Base-by-base conservation (phyloP, 306 rosid species). In the Pyrus betulifolia region DNA sequence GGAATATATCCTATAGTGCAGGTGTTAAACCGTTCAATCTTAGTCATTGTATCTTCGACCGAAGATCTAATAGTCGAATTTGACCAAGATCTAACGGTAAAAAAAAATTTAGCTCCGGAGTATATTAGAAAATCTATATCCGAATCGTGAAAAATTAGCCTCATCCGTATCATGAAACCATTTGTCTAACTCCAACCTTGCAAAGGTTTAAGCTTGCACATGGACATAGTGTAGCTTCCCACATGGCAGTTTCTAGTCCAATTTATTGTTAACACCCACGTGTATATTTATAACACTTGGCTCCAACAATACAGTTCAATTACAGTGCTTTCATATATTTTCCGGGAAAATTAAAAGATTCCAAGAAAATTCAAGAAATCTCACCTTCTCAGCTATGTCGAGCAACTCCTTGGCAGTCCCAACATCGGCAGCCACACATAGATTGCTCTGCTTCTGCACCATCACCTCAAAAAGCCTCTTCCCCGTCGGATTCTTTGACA, bases 391-490 rank as follows among this genome's bases (percentile, higher is more conserved):
- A 11, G 95, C 98, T 57, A 94, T 84, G 19, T 87, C 89, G 42
- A 91, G 91, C 88, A 94, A 86, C 67, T 94, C 97, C 42, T 87
- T 84, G 11, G 93, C 97, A 19, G 93, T 87, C 44, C 87, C 91
- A 45, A 91, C 98, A 85, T 94, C 98, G 3, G 98, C 95, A 74
- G 97, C 98, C 82, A 94, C 76, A 79, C 95, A 87, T 63, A 94
- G 74, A 81, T 94, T 91, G 73, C 95, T 94, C 81, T 92, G 78
- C 91, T 94, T 94, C 87, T 80, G 30, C 61, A 78, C 87, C 95
- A 94, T 94, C 74, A 91, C 87, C 85, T 91, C 88, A 63, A 87
- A 94, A 72, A 91, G 82, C 77, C 80, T 90, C 87, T 94, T 91
- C 75, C 98, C 98, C 1, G 87, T 90, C 8, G 91, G 93, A 85